Base-by-base conservation (phyloP, 2,329 filamentous ascomycete genomes). In the Fonsecaea nubica region DNA sequence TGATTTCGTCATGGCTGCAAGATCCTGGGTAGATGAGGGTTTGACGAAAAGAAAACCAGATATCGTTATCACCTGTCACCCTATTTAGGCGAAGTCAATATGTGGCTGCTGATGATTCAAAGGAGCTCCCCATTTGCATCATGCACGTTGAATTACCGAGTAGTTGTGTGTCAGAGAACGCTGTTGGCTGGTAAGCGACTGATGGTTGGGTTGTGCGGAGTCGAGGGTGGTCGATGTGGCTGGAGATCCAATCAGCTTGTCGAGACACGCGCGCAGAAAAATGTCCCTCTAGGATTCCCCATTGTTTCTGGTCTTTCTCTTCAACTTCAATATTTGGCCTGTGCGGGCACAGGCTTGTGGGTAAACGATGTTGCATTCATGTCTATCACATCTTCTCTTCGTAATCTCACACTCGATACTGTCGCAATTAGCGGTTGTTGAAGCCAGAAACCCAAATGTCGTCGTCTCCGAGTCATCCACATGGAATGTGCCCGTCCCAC, bases 341-440 rank as follows among this genome's bases (percentile, higher is more conserved):
- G 66, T 57, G 66, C 66, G 12, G 66, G 66, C 66, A 57, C 66
- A 57, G 66, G 65, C 58, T 38, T 8, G 25, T 35, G 18, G 25
- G 2, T 36, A 42, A 42, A 66, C 45, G 13, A 67, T 69, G 63
- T 18, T 65, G 35, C 52, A 48, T 40, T 25, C 21, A 55, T 62
- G 57, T 40, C 15, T 25, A 18, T 13, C 45, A 15, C 9, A 15
- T 35, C 48, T 61, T 15, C 13, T 67, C 30, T 45, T 38, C 30
- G 45, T 38, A 3, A 38, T 65, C n/a, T 38, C 52, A 15, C 18
- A 53, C 54, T 25, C 62, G 13, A n/a, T 55, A 40, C 18, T 64
- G 21, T 30, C 15, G 18, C 32, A 32, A 33, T 30, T 54, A 30
- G 30, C 18, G 25, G 33, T 10, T 5, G 33, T 40, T 52, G 33